phyloP scores from a whole-genome alignment of 768 basidiomycete species.

The Chiua virens region DNA sequence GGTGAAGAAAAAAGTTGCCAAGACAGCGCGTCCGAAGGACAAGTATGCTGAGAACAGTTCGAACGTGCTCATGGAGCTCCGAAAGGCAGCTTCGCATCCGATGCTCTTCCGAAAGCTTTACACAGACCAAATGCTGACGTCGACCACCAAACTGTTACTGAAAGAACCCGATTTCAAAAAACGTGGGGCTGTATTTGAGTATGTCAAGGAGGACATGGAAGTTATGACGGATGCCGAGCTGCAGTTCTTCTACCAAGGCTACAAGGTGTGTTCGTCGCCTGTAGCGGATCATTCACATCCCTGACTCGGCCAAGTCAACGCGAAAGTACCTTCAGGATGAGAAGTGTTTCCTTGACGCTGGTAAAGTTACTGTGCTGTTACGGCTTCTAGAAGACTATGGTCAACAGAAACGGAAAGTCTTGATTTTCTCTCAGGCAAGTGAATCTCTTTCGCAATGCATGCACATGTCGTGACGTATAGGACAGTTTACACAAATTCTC shows the following conservation, averaged over 20 bases:
- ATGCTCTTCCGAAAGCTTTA: constrained; percentile 91
- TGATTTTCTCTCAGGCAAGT: constrained; percentile 92
- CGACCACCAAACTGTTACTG: constrained; percentile 78
- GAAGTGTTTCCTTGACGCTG: constrained; percentile 79
- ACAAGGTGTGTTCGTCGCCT: constrained; percentile 57
- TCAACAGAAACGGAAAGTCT: constrained; percentile 70
- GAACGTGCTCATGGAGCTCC: constrained; percentile 95
- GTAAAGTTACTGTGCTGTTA: constrained; percentile 78
- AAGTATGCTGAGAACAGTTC: constrained; percentile 83
- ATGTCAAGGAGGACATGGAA: constrained; percentile 96
- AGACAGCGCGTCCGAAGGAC: constrained; percentile 50
- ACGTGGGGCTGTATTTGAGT: constrained; percentile 73
- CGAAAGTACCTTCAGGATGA: constrained; percentile 74
- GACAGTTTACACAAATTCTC: constrained; percentile 91
- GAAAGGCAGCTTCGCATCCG: constrained; percentile 95
- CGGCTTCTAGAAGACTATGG: constrained; percentile 68
- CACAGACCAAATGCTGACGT: constrained; percentile 69
- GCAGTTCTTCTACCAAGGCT: constrained; percentile 79
- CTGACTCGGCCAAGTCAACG: constrained; percentile 50
- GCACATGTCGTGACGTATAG: neutral
- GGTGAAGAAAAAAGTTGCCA: constrained; percentile 32
- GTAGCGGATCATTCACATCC: neutral
- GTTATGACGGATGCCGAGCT: constrained; percentile 98
- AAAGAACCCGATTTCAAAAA: constrained; percentile 92
- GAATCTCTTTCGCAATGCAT: neutral